Evolutionary conservation across 208 protist genomes (phyloP).

Genomic region (Trypanosoma conorhini): DNA sequence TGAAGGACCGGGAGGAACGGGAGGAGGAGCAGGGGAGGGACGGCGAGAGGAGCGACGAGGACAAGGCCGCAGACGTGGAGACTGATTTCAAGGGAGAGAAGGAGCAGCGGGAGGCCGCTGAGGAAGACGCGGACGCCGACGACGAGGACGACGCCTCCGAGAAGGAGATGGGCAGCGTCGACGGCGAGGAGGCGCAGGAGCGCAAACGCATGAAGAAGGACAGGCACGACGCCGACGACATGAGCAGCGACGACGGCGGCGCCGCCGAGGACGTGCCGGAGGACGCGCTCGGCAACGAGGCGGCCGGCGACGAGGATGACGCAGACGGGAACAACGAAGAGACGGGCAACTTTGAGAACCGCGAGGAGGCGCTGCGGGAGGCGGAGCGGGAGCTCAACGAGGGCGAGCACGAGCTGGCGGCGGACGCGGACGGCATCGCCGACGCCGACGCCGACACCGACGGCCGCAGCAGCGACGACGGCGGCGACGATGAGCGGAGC

Average conservation of each 20-base stretch:
- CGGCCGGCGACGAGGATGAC: conserved; percentile 32
- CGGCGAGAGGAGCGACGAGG: conserved; percentile 74
- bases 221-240: conserved; percentile 69
- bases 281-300: conserved; percentile 60
- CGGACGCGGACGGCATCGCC: conserved; percentile 46
- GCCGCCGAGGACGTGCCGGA: conserved; percentile 82
- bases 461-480: conserved; percentile 1
- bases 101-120: conserved; percentile 71
- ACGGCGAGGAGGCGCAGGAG: conserved; percentile 85
- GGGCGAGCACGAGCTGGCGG: conserved; percentile 73
- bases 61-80: conserved; percentile 89
- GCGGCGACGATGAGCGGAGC: conserved; percentile 25
- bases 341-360: conserved; percentile 84
- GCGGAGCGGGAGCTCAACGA: conserved; percentile 59
- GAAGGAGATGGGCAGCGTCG: conserved; percentile 87
- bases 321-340: conserved; percentile 68
- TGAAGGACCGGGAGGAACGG: conserved; percentile 91
- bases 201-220: conserved; percentile 85
- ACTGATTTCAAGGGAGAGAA: conserved; percentile 86
- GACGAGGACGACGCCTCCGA: conserved; percentile 64
- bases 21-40: conserved; percentile 75
- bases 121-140: conserved; percentile 76
- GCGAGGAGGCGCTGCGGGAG: conserved; percentile 80
- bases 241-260: conserved; percentile 74
- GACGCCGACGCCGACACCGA: conserved; percentile 36